Percentiles rank a stretch among this genome's conserved stretches.
These are phyloP conservation scores for Tricholoma furcatifolium DNA, from an alignment of 768 basidiomycete species.

Conservation along the genomic window DNA sequence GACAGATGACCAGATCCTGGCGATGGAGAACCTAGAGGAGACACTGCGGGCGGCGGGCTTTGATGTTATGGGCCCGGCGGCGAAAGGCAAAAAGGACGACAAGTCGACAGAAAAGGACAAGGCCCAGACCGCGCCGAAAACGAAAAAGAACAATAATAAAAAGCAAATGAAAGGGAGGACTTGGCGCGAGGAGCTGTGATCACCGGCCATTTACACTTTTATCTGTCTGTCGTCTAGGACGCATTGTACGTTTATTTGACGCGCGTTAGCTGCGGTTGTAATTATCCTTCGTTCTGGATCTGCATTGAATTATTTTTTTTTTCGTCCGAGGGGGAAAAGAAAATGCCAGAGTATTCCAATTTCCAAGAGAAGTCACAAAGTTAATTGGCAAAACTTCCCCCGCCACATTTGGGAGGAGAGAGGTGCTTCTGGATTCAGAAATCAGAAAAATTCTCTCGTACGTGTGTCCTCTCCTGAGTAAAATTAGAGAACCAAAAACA, in stretches of 20 bases:
- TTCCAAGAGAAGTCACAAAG: not conserved
- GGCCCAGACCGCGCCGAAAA: constrained; percentile 7
- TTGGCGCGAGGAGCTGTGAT: constrained; percentile 20
- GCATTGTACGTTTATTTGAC: constrained; percentile 7
- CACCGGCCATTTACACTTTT: not conserved
- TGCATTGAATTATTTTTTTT: not conserved
- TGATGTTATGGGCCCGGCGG: constrained; percentile 39
- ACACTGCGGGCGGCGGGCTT: constrained; percentile 53
- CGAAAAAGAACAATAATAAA: constrained; percentile 6
- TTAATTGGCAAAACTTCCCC: constrained; percentile 1
- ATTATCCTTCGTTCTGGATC: not conserved
- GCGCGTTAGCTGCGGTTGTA: not conserved
- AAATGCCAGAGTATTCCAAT: not conserved
- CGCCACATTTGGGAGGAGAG: constrained; percentile 5
- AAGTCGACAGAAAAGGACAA: constrained; percentile 17
- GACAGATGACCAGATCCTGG: constrained; percentile 34
- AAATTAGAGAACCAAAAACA: not conserved
- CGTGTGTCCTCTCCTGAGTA: not conserved
- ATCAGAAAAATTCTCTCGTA: constrained; percentile 6
- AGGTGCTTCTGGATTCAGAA: constrained; percentile 5
- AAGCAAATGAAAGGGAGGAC: constrained; percentile 11
- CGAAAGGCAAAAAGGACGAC: constrained; percentile 21
- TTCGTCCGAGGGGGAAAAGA: not conserved
- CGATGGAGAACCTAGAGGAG: constrained; percentile 45
- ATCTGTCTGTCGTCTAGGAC: not conserved